Conservation (phyloP, 208 protist genomes). For the Trypanosoma boissoni region DNA sequence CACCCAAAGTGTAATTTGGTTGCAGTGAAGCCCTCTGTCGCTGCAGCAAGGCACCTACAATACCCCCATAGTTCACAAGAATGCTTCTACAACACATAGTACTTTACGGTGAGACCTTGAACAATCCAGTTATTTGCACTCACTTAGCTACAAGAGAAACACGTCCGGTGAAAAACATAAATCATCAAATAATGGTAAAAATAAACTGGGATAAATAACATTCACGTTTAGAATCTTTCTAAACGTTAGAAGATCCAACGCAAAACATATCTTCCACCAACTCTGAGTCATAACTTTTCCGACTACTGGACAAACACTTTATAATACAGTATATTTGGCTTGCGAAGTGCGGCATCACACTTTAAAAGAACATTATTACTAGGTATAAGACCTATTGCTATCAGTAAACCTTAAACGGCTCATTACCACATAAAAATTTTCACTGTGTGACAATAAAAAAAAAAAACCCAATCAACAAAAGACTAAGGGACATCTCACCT, state of each 20-base stretch:
- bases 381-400: too few species aligned
- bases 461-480: too few species aligned
- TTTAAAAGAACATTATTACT: too few species aligned
- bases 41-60: conserved; percentile 13
- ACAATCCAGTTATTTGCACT: conserved; percentile 1
- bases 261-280: too few species aligned
- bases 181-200: not conserved
- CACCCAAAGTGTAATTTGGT: conserved; percentile 5
- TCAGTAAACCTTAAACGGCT: too few species aligned
- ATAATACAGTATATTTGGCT: too few species aligned
- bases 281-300: too few species aligned
- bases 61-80: conserved; percentile 10
- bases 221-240: not conserved
- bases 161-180: not conserved
- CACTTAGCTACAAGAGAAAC: conserved; percentile 10
- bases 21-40: conserved; percentile 8
- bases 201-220: not conserved
- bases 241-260: not conserved
- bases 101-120: conserved; percentile 13
- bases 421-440: too few species aligned
- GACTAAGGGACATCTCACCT: too few species aligned
- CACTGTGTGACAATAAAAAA: too few species aligned
- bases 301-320: too few species aligned
- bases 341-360: too few species aligned
- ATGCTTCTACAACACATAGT: conserved; percentile 11